These are phyloP conservation scores for Cladorrhinum samala DNA, from an alignment of 495 filamentous ascomycete species.

Conservation along the genomic window DNA sequence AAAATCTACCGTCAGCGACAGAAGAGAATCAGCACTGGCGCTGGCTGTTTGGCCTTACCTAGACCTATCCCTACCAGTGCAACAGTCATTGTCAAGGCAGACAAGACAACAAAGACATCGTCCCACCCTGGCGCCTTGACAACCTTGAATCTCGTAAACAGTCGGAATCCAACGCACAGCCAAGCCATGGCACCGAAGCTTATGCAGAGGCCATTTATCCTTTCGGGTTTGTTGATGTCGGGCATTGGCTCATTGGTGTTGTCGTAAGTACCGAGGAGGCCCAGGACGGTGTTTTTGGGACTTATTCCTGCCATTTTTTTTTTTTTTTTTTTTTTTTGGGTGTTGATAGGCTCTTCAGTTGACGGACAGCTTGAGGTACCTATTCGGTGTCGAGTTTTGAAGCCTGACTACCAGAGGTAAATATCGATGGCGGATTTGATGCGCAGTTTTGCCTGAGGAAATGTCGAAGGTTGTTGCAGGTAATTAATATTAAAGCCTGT, in stretches of 20 bases:
- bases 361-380: no score
- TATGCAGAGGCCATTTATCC: conserved; percentile 1
- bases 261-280: background rate
- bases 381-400: no score
- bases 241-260: background rate
- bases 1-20: no score
- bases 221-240: background rate
- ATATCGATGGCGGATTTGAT: no score
- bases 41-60: no score
- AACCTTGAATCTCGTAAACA: conserved; percentile 24
- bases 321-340: no score
- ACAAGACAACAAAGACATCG: conserved; percentile 29
- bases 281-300: background rate
- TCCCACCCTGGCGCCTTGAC: conserved; percentile 27
- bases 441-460: no score
- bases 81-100: conserved; percentile 17
- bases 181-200: conserved; percentile 11
- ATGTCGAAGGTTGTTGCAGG: no score
- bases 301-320: background rate
- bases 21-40: no score
- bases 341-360: no score
- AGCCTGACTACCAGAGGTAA: no score
- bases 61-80: conserved; percentile 16
- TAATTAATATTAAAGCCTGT: no score
- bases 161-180: conserved; percentile 23